Percentiles rank a stretch among this genome's conserved stretches.
These are phyloP conservation scores for Hura crepitans DNA, from an alignment of 441 rosid genomes.

Conservation along the genomic window DNA sequence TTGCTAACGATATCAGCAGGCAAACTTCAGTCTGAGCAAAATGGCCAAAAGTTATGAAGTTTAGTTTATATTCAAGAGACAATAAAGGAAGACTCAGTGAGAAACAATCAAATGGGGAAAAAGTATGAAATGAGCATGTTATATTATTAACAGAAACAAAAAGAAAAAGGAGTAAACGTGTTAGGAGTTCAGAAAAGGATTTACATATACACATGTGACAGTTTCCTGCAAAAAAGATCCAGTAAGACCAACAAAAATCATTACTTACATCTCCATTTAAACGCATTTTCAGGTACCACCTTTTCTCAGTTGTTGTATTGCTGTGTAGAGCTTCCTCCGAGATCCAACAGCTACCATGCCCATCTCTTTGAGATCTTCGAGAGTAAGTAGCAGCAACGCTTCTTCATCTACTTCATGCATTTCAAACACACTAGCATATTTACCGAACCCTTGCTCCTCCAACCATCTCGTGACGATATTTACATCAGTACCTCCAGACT, in stretches of 20 bases:
- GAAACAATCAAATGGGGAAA: not conserved
- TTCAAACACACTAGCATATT: constrained; percentile 42
- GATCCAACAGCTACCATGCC: constrained; percentile 49
- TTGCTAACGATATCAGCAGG: not conserved
- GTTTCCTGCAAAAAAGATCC: constrained; percentile 28
- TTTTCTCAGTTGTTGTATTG: constrained; percentile 39
- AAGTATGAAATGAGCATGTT: constrained; percentile 10
- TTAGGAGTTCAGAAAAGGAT: constrained; percentile 22
- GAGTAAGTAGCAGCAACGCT: constrained; percentile 46
- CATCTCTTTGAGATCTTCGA: constrained; percentile 61
- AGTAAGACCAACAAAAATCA: constrained; percentile 11
- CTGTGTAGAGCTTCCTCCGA: constrained; percentile 47
- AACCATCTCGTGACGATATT: constrained; percentile 42
- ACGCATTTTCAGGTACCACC: constrained; percentile 12
- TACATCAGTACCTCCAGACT: constrained; percentile 17
- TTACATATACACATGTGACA: constrained; percentile 24
- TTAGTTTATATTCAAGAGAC: not conserved
- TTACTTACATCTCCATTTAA: constrained; percentile 13
- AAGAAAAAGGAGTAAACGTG: constrained; percentile 20
- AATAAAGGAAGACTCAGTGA: not conserved
- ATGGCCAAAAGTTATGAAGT: not conserved
- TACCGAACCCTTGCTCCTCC: constrained; percentile 46
- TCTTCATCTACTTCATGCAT: constrained; percentile 56
- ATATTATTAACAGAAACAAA: constrained; percentile 18
- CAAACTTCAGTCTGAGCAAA: constrained; percentile 2